Base-by-base conservation (phyloP, 202 grass and related monocot genomes). In the Eragrostis tef region DNA sequence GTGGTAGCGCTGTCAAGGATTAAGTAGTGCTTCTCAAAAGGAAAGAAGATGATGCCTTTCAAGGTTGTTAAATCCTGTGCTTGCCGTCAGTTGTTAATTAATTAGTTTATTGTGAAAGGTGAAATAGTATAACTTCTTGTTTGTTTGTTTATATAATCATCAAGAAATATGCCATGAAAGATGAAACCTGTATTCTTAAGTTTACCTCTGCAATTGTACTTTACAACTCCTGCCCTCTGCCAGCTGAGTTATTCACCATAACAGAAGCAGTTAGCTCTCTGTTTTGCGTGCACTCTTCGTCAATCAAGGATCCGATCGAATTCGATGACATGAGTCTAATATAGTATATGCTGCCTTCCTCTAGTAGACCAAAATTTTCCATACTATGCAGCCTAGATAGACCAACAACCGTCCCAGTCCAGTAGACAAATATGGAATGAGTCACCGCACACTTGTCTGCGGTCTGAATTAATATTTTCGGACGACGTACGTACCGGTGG, bases 1-100 rank as follows among this genome's bases (percentile, higher is more conserved):
- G 76, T 85, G 81, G 81, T 70, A 70, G 86, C 70, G 61, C 45
- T 70, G 34, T 70, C 53, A 69, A 69, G 43, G 20, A 74, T 16
- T 21, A 61, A 39, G 53, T 50, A 4, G 70, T 24, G 51, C 61
- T 39, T 46, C 17, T 46, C 1, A 39, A 63, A 84, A 70, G 44
- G 6, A 45, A 25, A 68, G 58, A 72, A 27, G 48, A 54, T 54
- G 71, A 20, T 79, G 15, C 51, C 26, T 74, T 83, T 54, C 67
- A 67, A 73, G 67, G 39, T 87, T 77, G 24, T 57, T 48, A 84
- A 59, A 24, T 59, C 10, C 31, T 22, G n/a, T 69, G 51, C 39
- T 10, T 6, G 25, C 34, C 71, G n/a, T 24, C 14, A 14, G 2
- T 42, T 39, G 34, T 39, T 39, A 39, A 2, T 24, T 49, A n/a